A percentile compares a stretch with the other conserved stretches of the same genome.
These are phyloP conservation scores for Sclerotinia trifoliorum DNA, from an alignment of 2,329 filamentous ascomycete species.

Conservation along the genomic window DNA sequence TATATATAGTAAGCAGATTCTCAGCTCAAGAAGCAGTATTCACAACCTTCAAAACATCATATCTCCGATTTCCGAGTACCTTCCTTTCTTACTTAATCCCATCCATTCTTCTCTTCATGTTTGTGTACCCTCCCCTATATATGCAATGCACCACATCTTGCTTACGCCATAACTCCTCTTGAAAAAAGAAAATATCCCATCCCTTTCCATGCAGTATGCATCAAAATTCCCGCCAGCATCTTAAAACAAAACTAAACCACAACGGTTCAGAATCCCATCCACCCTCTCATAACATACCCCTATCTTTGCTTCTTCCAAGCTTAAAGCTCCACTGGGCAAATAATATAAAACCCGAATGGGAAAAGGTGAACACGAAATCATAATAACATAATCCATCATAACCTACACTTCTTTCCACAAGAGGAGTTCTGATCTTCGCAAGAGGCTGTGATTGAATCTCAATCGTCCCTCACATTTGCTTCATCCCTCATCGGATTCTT, in stretches of 20 bases:
- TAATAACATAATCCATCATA: slow-evolving; percentile 10
- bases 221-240: slow-evolving; percentile 11
- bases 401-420: background rate
- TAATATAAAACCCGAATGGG: background rate
- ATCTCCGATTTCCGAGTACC: background rate
- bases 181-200: background rate
- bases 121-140: background rate
- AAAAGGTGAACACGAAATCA: slow-evolving; percentile 15
- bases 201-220: background rate
- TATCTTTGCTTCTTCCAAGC: background rate
- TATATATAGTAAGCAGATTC: slow-evolving; percentile 23
- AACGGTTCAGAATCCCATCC: background rate
- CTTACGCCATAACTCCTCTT: background rate
- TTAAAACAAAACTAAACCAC: background rate
- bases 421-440: background rate
- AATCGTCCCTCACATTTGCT: background rate
- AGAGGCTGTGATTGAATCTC: background rate
- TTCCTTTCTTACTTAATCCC: background rate
- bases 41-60: slow-evolving; percentile 8
- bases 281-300: background rate
- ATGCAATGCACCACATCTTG: background rate
- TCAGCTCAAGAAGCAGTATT: slow-evolving; percentile 21
- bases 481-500: background rate
- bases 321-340: background rate
- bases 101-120: slow-evolving; percentile 7